phyloP scores from a whole-genome alignment of 192 early-diverging fungal genomes.

The Ramicandelaber brevisporus region DNA sequence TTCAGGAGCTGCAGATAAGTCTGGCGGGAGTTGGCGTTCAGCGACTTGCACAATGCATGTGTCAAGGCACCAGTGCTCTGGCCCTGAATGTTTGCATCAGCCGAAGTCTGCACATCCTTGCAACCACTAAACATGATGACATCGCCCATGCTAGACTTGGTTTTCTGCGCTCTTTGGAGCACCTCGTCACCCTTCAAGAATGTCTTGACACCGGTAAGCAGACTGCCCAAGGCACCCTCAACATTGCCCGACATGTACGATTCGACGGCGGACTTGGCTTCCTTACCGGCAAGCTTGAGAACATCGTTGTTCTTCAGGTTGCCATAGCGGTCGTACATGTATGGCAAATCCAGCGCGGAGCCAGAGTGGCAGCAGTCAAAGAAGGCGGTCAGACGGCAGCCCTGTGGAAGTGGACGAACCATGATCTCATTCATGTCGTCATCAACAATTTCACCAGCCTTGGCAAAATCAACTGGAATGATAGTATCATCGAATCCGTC shows the following conservation, averaged over 20 bases:
- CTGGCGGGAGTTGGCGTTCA: constrained; percentile 25
- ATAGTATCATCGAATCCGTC: constrained; percentile 61
- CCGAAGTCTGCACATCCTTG: constrained; percentile 62
- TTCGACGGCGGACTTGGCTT: constrained; percentile 6
- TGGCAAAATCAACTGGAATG: constrained; percentile 32
- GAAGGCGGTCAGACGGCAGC: constrained; percentile 51
- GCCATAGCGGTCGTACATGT: constrained; percentile 43
- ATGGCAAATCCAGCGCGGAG: constrained; percentile 56
- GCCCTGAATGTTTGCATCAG: constrained; percentile 35
- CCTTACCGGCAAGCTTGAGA: constrained; percentile 13
- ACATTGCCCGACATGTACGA: constrained; percentile 15
- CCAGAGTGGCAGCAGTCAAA: constrained; percentile 76
- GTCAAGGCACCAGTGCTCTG: constrained; percentile 49
- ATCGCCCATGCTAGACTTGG: constrained; percentile 28
- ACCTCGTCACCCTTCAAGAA: constrained; percentile 13
- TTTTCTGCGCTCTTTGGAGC: constrained; percentile 10
- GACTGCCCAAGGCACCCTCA: constrained; percentile 10
- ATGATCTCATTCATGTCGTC: constrained; percentile 50
- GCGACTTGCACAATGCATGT: constrained; percentile 33
- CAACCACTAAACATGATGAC: constrained; percentile 64
- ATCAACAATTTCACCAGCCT: constrained; percentile 38
- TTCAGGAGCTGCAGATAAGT: constrained; percentile 46
- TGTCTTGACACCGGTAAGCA: constrained; percentile 14
- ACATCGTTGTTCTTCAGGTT: constrained; percentile 24
- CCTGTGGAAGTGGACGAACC: constrained; percentile 38